phyloP scores from a whole-genome alignment of 2,329 filamentous ascomycete genomes.

The Cryphonectria carpinicola region DNA sequence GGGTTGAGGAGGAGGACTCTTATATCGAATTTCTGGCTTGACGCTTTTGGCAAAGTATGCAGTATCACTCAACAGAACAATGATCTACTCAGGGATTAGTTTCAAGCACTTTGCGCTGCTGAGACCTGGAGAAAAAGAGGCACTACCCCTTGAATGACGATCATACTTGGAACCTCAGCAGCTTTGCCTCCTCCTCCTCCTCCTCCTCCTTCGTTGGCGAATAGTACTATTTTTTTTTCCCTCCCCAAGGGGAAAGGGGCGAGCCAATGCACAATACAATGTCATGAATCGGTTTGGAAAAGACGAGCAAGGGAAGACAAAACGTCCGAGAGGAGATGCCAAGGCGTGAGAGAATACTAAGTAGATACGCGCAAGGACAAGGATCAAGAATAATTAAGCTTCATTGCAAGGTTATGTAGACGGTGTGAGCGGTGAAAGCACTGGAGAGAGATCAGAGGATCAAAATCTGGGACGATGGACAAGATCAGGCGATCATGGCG shows the following conservation, averaged over 20 bases:
- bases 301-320: background rate
- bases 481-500: conserved; percentile 7
- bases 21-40: conserved; percentile 19
- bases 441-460: background rate
- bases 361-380: background rate
- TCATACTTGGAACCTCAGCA: conserved; percentile 16
- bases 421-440: background rate
- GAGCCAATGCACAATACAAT: background rate
- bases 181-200: background rate
- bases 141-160: conserved; percentile 27
- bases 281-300: background rate
- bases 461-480: background rate
- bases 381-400: background rate
- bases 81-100: conserved; percentile 15
- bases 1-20: conserved; percentile 6
- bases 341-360: background rate
- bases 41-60: background rate
- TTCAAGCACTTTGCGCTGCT: conserved; percentile 10
- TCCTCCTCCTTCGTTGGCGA: no score
- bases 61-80: background rate
- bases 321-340: background rate
- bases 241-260: conserved; percentile 9
- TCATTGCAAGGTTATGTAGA: background rate
- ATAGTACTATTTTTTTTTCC: background rate
- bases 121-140: background rate